Evolutionary conservation across 2,329 filamentous ascomycete species (phyloP), one percentile per base, ranked within the genome.

Genomic region (Fusarium napiforme): DNA sequence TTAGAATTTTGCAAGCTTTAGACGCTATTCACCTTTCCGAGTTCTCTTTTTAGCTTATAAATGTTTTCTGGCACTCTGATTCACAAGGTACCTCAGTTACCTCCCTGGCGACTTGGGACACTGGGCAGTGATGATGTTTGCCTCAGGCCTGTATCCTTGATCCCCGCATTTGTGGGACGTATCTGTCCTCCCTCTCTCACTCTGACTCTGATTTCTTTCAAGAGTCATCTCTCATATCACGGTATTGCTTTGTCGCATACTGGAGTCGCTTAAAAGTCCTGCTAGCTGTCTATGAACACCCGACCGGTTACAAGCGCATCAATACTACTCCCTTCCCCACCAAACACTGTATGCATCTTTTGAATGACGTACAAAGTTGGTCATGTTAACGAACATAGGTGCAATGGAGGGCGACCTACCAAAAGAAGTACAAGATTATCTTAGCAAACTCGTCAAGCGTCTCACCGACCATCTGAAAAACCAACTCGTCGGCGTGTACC

Each of bases 401-500:
- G 3, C 2, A 43, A 34, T 58, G 60, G 14, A 23, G 10, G 19
- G 15, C 1, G 7, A n/a, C 12, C 9, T 47, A 18, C 60, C 50
- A 11, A 1, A 40, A 7, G 23, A 61, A 0, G 47, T 55, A 0
- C 16, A 10, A 4, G 10, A 2, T 7, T 61, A 61, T 6, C 30
- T 61, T 10, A 5, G 4, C 11, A 10, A 45, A 28, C 19, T 61
- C 0, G 37, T 55, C 30, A 36, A 61, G 3, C n/a, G 30, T 10
- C 60, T 71, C 4, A 16, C n/a, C 3, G 32, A 37, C 2, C 32
- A 53, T 8, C 55, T 71, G 0, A 46, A 28, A 26, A n/a, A 71
- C 3, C 32, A 69, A 4, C 40, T 71, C 3, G 7, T 71, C 9
- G 68, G 65, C 1, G 39, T 71, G 6, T 69, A 71, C 32, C 59